phyloP scores from a whole-genome alignment of 2,329 filamentous ascomycete genomes.

The Pseudogymnoascus sp. region DNA sequence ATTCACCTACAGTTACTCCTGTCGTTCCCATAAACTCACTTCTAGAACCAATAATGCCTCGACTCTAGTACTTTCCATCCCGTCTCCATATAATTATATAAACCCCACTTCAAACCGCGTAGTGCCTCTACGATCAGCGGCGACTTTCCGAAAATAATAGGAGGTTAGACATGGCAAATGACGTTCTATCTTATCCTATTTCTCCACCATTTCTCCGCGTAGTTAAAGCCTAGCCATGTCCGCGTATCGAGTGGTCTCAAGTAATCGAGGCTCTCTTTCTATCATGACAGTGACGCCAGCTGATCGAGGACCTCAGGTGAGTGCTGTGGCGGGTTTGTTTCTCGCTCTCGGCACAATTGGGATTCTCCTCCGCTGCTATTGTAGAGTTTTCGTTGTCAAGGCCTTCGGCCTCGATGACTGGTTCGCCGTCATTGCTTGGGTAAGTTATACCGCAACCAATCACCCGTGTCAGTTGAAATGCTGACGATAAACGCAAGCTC shows the following conservation, averaged over 20 bases:
- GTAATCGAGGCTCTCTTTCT: neutral
- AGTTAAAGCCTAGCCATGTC: neutral
- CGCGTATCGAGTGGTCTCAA: no score
- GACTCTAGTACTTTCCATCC: no score
- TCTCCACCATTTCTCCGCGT: neutral
- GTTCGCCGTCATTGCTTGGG: slow-evolving; percentile 40
- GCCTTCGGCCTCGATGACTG: slow-evolving; percentile 41
- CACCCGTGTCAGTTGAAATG: neutral
- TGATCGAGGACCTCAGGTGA: slow-evolving; percentile 12
- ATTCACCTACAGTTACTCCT: no score
- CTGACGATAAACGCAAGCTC: slow-evolving; percentile 1
- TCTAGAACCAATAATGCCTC: no score
- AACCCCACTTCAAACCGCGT: no score
- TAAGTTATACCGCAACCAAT: slow-evolving; percentile 23
- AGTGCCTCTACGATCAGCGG: no score
- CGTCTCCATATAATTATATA: no score
- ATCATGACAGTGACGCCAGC: neutral
- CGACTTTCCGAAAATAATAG: no score
- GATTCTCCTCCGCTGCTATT: slow-evolving; percentile 38
- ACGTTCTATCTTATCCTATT: no score
- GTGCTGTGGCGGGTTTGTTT: slow-evolving; percentile 24
- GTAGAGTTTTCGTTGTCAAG: slow-evolving; percentile 37
- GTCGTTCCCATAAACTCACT: no score
- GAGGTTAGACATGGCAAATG: no score
- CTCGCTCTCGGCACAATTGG: slow-evolving; percentile 32